Evolutionary conservation across 768 basidiomycete species (phyloP).

Genomic region (Phanerodontia chrysosporium): DNA sequence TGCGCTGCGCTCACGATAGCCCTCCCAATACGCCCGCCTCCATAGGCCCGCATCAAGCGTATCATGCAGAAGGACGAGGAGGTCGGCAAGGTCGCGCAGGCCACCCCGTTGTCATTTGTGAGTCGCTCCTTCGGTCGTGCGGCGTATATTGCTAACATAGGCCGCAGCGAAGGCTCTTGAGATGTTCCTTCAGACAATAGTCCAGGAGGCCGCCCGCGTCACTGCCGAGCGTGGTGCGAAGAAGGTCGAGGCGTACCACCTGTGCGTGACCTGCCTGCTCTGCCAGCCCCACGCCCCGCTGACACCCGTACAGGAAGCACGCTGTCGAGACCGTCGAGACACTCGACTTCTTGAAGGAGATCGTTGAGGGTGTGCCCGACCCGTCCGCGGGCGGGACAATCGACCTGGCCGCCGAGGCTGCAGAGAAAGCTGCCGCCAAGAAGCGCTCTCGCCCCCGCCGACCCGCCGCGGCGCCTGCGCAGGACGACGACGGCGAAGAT

Average conservation of each 20-base stretch:
- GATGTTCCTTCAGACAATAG: slow-evolving; percentile 80
- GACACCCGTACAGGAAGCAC: slow-evolving; percentile 63
- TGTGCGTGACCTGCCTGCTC: slow-evolving; percentile 53
- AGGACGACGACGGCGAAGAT: slow-evolving; percentile 4
- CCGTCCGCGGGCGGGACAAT: slow-evolving; percentile 81
- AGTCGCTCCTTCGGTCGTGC: slow-evolving; percentile 13
- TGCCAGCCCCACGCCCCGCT: not conserved
- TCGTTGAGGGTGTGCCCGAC: slow-evolving; percentile 82
- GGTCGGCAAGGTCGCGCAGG: slow-evolving; percentile 96
- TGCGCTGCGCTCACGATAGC: not conserved
- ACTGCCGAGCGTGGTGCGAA: slow-evolving; percentile 74
- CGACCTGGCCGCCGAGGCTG: slow-evolving; percentile 59
- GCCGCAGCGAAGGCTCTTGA: slow-evolving; percentile 86
- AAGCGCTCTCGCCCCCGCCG: slow-evolving; percentile 52
- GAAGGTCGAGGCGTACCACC: slow-evolving; percentile 88
- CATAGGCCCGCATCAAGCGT: slow-evolving; percentile 93
- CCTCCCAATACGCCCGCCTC: not conserved
- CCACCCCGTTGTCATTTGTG: slow-evolving; percentile 98
- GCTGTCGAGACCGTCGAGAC: slow-evolving; percentile 83
- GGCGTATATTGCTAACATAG: not conserved
- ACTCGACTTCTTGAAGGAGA: slow-evolving; percentile 92
- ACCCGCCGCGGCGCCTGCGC: slow-evolving; percentile 22
- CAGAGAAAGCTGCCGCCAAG: slow-evolving; percentile 42
- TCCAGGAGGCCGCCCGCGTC: slow-evolving; percentile 80
- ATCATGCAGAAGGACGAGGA: slow-evolving; percentile 99